These are phyloP conservation scores for Gossypium herbaceum DNA, from an alignment of 345 rosid species.

Conservation along the genomic window DNA sequence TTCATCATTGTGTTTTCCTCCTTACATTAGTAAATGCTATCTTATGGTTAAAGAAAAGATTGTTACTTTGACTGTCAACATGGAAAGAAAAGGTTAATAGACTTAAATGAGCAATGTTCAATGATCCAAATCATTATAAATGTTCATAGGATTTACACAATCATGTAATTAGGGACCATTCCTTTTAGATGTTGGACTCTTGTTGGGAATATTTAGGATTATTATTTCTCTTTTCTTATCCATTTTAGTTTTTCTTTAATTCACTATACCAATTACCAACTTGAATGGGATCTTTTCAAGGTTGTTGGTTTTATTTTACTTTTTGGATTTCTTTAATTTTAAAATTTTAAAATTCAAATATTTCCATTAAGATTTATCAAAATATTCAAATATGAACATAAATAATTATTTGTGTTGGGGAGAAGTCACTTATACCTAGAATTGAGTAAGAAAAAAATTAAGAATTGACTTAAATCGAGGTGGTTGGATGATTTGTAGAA, in stretches of 20 bases:
- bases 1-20: neutral
- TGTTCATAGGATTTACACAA: neutral
- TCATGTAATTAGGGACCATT: neutral
- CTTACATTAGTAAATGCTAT: neutral
- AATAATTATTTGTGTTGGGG: too few species aligned
- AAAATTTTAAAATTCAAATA: too few species aligned
- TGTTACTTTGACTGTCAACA: constrained; percentile 2
- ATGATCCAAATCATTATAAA: neutral
- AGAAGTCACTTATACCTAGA: too few species aligned
- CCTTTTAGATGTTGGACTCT: neutral
- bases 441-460: too few species aligned
- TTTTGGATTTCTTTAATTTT: neutral
- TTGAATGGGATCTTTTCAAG: neutral
- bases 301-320: neutral
- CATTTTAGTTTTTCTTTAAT: neutral
- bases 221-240: neutral
- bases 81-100: neutral
- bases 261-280: neutral
- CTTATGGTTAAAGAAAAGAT: constrained; percentile 4
- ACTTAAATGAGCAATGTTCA: neutral
- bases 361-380: too few species aligned
- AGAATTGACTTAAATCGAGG: too few species aligned
- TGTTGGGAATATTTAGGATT: neutral
- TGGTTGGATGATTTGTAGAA: too few species aligned
- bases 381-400: too few species aligned